A percentile compares a stretch with the other conserved stretches of the same genome.
Conservation (phyloP, 2,329 filamentous ascomycete genomes). For the Davidsoniella virescens region DNA sequence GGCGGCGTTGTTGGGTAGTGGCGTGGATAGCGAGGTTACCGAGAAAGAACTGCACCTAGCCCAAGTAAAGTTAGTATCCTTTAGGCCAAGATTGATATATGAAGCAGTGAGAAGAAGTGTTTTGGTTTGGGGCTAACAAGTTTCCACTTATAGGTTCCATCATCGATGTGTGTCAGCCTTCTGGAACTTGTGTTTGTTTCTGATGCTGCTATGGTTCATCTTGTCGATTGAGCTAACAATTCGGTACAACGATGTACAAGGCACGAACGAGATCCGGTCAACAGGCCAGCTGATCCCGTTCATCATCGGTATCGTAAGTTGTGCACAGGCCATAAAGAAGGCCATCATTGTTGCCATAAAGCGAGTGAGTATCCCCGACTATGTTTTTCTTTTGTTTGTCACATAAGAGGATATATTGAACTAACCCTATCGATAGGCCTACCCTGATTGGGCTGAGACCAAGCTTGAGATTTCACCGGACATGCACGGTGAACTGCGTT, state of each 20-base stretch:
- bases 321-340: slow-evolving; percentile 7
- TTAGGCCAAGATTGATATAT: no score
- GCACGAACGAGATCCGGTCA: slow-evolving; percentile 3
- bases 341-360: slow-evolving; percentile 7
- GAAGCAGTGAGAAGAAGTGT: no score
- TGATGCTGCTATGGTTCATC: slow-evolving; percentile 9
- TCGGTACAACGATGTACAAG: slow-evolving; percentile 6
- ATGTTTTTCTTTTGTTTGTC: not conserved
- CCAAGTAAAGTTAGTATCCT: not conserved
- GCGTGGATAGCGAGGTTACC: not conserved
- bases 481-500: slow-evolving; percentile 4
- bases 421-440: slow-evolving; percentile 4
- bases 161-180: not conserved
- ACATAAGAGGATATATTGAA: not conserved
- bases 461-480: slow-evolving; percentile 7
- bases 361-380: not conserved
- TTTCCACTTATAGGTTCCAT: no score
- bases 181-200: slow-evolving; percentile 2
- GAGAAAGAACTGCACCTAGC: not conserved
- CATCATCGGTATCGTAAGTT: slow-evolving; percentile 10
- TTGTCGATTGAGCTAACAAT: slow-evolving; percentile 8
- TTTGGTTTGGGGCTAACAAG: no score
- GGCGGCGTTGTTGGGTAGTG: slow-evolving; percentile 5
- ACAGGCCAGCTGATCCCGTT: slow-evolving; percentile 11
- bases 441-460: slow-evolving; percentile 10